These are phyloP conservation scores for Melocanna baccifera DNA, from an alignment of 176 grass and related monocot genomes.

Conservation along the genomic window DNA sequence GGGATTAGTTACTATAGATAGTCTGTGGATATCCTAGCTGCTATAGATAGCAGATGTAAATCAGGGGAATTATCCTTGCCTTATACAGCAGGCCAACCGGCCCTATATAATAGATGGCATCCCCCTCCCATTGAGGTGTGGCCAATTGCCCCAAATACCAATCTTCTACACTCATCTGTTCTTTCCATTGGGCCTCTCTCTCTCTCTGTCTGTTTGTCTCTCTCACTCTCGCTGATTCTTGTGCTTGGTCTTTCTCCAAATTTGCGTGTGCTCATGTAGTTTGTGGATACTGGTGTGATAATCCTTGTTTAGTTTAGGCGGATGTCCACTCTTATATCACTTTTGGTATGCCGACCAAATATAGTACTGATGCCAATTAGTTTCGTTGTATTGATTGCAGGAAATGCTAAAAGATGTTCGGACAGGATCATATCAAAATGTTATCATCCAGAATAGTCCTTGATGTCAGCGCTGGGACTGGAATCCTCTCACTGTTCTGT, in stretches of 20 bases:
- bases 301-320: neutral
- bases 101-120: too few species aligned
- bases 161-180: neutral
- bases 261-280: neutral
- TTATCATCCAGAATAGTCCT: constrained; percentile 91
- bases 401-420: constrained; percentile 96
- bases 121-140: too few species aligned
- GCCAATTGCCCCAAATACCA: too few species aligned
- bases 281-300: neutral
- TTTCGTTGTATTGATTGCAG: constrained; percentile 43
- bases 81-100: too few species aligned
- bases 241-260: neutral
- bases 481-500: constrained; percentile 96
- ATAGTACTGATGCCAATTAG: neutral
- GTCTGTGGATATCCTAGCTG: too few species aligned
- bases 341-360: neutral
- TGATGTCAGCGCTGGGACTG: constrained; percentile 89
- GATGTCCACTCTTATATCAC: neutral
- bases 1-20: too few species aligned
- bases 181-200: neutral
- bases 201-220: neutral
- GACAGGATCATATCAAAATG: constrained; percentile 91
- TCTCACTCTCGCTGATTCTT: neutral
- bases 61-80: too few species aligned
- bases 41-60: too few species aligned